phyloP scores from a whole-genome alignment of 2,329 filamentous ascomycete genomes.

The Claviceps purpurea region DNA sequence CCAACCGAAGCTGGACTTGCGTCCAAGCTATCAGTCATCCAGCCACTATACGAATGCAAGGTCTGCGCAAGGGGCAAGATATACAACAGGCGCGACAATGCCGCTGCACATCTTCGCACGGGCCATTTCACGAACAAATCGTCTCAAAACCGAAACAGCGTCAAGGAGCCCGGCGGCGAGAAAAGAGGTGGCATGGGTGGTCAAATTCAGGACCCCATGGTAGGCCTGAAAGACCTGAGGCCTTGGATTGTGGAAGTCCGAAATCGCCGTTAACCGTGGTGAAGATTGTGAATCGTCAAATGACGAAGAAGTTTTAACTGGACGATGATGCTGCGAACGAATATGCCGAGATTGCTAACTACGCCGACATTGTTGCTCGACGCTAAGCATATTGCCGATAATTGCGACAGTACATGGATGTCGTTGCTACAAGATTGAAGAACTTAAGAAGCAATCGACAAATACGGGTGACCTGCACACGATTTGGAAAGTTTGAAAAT shows the following conservation, averaged over 20 bases:
- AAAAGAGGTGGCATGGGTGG: constrained; percentile 42
- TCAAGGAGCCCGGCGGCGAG: constrained; percentile 25
- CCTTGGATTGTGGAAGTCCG: constrained; percentile 40
- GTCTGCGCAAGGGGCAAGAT: constrained; percentile 63
- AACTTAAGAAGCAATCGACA: too few species aligned
- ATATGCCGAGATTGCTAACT: too few species aligned
- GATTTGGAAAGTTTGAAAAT: too few species aligned
- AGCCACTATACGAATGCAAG: constrained; percentile 68
- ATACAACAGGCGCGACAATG: constrained; percentile 91
- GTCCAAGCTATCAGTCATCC: constrained; percentile 37
- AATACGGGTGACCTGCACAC: too few species aligned
- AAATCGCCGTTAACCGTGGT: background rate
- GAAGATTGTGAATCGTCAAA: too few species aligned
- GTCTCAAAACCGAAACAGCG: constrained; percentile 26
- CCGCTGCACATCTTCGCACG: constrained; percentile 75
- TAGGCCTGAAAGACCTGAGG: constrained; percentile 43
- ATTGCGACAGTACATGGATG: too few species aligned
- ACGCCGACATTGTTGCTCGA: too few species aligned
- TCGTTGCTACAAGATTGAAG: too few species aligned
- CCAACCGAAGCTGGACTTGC: constrained; percentile 27
- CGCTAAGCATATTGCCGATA: too few species aligned
- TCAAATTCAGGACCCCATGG: constrained; percentile 42
- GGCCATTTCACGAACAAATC: constrained; percentile 68
- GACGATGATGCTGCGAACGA: too few species aligned
- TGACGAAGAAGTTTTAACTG: too few species aligned